phyloP scores from a whole-genome alignment of 1,284 basidiomycete species.

The Fomitopsis palustris region DNA sequence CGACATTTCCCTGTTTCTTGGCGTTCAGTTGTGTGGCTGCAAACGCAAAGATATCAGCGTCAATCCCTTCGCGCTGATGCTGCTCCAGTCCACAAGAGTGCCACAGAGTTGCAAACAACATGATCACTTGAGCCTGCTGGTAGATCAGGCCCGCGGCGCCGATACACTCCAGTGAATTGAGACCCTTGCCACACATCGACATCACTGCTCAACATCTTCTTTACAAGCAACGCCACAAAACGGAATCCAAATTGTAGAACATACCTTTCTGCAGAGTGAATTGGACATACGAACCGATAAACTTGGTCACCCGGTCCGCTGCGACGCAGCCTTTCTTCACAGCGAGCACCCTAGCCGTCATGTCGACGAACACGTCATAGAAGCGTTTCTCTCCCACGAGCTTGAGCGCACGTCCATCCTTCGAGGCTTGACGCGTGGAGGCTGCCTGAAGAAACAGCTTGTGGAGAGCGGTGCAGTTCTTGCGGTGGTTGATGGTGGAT shows the following conservation, averaged over 20 bases:
- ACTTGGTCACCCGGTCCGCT: conserved; percentile 49
- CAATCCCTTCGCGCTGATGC: background rate
- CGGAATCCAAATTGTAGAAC: no score
- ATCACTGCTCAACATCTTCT: no score
- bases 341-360: background rate
- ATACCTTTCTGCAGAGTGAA: conserved; percentile 74
- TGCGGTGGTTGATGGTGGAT: conserved; percentile 79
- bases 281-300: conserved; percentile 76
- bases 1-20: background rate
- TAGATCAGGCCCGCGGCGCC: no score
- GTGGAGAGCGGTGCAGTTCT: conserved; percentile 82
- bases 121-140: no score
- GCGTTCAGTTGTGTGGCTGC: background rate
- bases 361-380: conserved; percentile 58
- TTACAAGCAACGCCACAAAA: no score
- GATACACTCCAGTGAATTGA: no score
- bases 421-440: conserved; percentile 45
- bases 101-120: no score
- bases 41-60: background rate
- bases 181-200: no score
- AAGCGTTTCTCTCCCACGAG: conserved; percentile 79
- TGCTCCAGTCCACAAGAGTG: no score
- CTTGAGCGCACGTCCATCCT: conserved; percentile 45
- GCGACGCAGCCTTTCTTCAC: background rate
- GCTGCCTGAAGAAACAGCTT: conserved; percentile 72